These are phyloP conservation scores for Ophiostoma triangulosporum DNA, from an alignment of 2,329 filamentous ascomycete genomes.

Conservation along the genomic window DNA sequence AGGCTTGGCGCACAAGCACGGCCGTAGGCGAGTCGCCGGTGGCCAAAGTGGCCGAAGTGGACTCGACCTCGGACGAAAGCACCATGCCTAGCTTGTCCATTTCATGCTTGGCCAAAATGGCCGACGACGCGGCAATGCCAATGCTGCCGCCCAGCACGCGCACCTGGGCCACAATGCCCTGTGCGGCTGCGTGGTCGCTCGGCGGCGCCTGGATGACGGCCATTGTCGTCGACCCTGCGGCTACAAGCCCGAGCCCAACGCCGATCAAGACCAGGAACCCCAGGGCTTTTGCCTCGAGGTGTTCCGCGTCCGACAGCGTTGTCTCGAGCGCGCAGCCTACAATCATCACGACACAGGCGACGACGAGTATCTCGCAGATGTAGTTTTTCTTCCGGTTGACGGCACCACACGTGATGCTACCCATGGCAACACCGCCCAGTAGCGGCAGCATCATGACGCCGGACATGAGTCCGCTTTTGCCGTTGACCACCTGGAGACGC, in stretches of 20 bases:
- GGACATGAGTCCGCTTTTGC: conserved; percentile 29
- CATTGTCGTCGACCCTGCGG: conserved; percentile 34
- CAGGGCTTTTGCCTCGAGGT: conserved; percentile 31
- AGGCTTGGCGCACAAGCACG: conserved; percentile 23
- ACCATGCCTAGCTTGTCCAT: conserved; percentile 19
- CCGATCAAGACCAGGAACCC: conserved; percentile 39
- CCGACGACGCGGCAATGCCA: conserved; percentile 39
- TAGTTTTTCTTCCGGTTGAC: conserved; percentile 29
- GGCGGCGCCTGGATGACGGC: conserved; percentile 28
- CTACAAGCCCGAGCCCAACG: conserved; percentile 36
- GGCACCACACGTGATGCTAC: conserved; percentile 28
- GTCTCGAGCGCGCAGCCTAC: conserved; percentile 35
- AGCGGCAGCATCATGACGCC: conserved; percentile 41
- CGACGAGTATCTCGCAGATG: conserved; percentile 29
- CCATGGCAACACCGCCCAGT: conserved; percentile 33
- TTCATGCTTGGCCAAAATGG: conserved; percentile 26
- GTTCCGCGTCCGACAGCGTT: conserved; percentile 22
- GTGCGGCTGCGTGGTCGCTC: conserved; percentile 30
- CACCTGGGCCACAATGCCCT: conserved; percentile 38
- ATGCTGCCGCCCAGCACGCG: conserved; percentile 40
- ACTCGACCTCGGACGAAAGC: conserved; percentile 15
- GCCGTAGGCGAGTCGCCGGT: conserved; percentile 16
- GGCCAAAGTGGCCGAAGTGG: conserved; percentile 16
- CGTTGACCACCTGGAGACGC: conserved; percentile 34
- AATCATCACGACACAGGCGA: conserved; percentile 28